These are phyloP conservation scores for Monilinia vaccinii-corymbosi DNA, from an alignment of 2,329 filamentous ascomycete genomes.

Conservation along the genomic window DNA sequence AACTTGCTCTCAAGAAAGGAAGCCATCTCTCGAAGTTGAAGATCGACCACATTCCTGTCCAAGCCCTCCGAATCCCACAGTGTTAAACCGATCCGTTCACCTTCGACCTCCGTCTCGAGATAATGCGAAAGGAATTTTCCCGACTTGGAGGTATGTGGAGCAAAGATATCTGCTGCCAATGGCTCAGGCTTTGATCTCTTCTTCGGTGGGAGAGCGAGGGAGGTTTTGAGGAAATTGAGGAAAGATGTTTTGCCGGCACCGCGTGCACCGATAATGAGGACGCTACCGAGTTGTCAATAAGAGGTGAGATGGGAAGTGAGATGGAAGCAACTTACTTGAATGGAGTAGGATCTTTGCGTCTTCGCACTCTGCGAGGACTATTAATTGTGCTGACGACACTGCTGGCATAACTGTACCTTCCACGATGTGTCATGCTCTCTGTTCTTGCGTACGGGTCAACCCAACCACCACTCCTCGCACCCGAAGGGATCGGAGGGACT, in stretches of 20 bases:
- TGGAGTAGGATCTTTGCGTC: constrained; percentile 93
- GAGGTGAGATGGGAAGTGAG: neutral
- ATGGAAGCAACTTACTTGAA: constrained; percentile 73
- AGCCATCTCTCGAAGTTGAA: constrained; percentile 86
- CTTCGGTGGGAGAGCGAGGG: constrained; percentile 72
- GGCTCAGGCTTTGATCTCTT: constrained; percentile 46
- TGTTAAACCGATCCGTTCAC: constrained; percentile 83
- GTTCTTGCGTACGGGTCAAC: constrained; percentile 73
- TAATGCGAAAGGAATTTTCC: constrained; percentile 81
- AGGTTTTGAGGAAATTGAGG: constrained; percentile 85
- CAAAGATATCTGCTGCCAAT: constrained; percentile 45
- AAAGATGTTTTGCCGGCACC: constrained; percentile 93
- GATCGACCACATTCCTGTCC: constrained; percentile 89
- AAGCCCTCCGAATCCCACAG: constrained; percentile 95
- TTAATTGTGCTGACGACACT: constrained; percentile 86
- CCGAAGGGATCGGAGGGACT: constrained; percentile 46
- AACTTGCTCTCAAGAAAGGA: constrained; percentile 96
- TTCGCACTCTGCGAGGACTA: constrained; percentile 81
- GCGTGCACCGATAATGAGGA: constrained; percentile 81
- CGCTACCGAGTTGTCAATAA: constrained; percentile 43
- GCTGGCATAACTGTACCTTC: constrained; percentile 92
- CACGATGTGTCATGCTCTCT: constrained; percentile 94
- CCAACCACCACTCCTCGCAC: constrained; percentile 37
- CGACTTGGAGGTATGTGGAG: constrained; percentile 25
- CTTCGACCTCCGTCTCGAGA: constrained; percentile 88